phyloP scores from a whole-genome alignment of 805 yeast genomes.

The Huiozyma sinensis region DNA sequence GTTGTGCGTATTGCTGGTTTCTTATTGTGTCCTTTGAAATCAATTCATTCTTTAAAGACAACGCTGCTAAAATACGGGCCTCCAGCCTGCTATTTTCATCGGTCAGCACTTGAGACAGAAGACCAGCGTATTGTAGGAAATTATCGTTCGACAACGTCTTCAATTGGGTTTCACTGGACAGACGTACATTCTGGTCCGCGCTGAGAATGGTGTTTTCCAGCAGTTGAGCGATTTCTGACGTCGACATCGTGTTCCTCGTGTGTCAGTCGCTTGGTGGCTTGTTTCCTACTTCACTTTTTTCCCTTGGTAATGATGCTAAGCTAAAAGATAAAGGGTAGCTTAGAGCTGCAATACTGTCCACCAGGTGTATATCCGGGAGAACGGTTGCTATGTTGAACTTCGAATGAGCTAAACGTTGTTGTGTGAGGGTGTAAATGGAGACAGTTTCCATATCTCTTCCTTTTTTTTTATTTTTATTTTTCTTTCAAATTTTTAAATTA shows the following conservation, averaged over 20 bases:
- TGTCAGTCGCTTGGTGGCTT: neutral
- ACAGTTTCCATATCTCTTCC: too few relatives aligned
- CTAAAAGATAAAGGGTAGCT: too few relatives aligned
- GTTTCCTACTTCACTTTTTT: neutral
- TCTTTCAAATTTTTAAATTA: too few relatives aligned
- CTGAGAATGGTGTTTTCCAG: slow-evolving; percentile 72
- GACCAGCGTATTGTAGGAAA: slow-evolving; percentile 62
- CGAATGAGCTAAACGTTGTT: too few relatives aligned
- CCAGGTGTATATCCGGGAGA: too few relatives aligned
- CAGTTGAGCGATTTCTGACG: slow-evolving; percentile 49
- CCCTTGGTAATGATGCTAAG: neutral
- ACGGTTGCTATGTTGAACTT: too few relatives aligned
- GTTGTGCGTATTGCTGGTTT: slow-evolving; percentile 47
- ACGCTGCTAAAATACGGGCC: slow-evolving; percentile 85
- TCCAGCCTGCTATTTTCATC: slow-evolving; percentile 57
- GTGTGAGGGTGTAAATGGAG: too few relatives aligned
- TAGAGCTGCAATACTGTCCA: too few relatives aligned
- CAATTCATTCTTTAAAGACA: slow-evolving; percentile 78
- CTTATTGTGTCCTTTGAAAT: slow-evolving; percentile 67
- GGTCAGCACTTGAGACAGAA: slow-evolving; percentile 61
- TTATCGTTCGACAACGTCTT: slow-evolving; percentile 59
- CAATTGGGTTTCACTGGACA: slow-evolving; percentile 71
- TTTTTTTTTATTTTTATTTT: too few relatives aligned
- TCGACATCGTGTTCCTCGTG: slow-evolving; percentile 13
- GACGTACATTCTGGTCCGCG: slow-evolving; percentile 55